phyloP scores from a whole-genome alignment of 2,329 filamentous ascomycete species.

The Diplocarpon rosae region DNA sequence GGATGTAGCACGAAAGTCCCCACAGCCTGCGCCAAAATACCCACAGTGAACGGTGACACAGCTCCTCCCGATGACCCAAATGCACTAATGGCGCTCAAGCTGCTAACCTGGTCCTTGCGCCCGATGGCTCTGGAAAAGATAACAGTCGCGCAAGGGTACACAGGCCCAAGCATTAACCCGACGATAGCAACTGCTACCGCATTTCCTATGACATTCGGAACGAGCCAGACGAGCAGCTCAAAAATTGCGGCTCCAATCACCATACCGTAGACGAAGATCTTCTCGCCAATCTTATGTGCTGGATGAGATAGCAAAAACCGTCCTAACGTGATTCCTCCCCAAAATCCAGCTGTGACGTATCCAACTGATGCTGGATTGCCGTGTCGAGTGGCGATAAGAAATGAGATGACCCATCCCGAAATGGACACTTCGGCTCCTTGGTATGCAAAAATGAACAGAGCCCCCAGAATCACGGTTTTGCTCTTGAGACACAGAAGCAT shows the following conservation, averaged over 20 bases:
- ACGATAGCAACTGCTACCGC: slow-evolving; percentile 58
- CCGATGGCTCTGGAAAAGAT: slow-evolving; percentile 52
- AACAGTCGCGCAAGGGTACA: slow-evolving; percentile 64
- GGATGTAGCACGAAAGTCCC: slow-evolving; percentile 39
- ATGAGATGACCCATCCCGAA: slow-evolving; percentile 79
- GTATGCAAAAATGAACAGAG: slow-evolving; percentile 76
- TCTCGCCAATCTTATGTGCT: slow-evolving; percentile 59
- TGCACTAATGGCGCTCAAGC: slow-evolving; percentile 56
- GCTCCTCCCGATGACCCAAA: slow-evolving; percentile 61
- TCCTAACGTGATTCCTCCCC: slow-evolving; percentile 66
- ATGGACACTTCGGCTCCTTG: slow-evolving; percentile 78
- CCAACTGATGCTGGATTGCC: slow-evolving; percentile 62
- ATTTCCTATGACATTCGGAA: slow-evolving; percentile 64
- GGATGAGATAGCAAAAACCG: slow-evolving; percentile 60
- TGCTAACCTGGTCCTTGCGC: slow-evolving; percentile 47
- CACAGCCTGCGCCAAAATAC: slow-evolving; percentile 34
- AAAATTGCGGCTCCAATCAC: slow-evolving; percentile 52
- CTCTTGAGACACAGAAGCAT: slow-evolving; percentile 38
- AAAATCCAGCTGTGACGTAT: slow-evolving; percentile 65
- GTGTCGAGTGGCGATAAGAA: slow-evolving; percentile 61
- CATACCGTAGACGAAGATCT: slow-evolving; percentile 52
- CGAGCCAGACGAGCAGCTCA: slow-evolving; percentile 66
- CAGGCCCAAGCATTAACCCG: slow-evolving; percentile 64
- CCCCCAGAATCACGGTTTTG: slow-evolving; percentile 55
- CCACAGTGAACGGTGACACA: slow-evolving; percentile 44